Evolutionary conservation across 2,329 filamentous ascomycete species (phyloP), one percentile per base, ranked within the genome.

Genomic region (Penicillium crustosum): DNA sequence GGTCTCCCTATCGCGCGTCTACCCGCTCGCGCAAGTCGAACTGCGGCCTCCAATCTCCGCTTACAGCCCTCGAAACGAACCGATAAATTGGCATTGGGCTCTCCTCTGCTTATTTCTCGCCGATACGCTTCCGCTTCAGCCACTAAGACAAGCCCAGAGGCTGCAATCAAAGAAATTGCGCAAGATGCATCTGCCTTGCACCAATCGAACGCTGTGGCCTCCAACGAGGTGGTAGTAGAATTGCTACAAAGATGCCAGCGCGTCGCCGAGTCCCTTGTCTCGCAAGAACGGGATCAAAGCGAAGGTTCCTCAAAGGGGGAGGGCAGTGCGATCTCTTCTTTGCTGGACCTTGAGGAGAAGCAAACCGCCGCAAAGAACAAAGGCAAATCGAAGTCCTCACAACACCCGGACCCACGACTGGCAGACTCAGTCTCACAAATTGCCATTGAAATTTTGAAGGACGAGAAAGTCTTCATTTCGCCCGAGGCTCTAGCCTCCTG

Each of bases 401-500:
- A 70, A 17, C 68, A 69, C 29, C 69, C 74, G 23, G 73, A 73
- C 43, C 61, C 69, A 19, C 74, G 72, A 55, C 68, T 75, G 5
- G 73, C 78, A 27, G 74, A 75, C 21, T 72, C 76, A 36, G 75
- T 87, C 59, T 83, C 82, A 13, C 72, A 77, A 23, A 74, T 82
- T 15, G 86, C 89, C n/a, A 89, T 90, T 72, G 79, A 82, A 38
- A 83, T 97, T 55, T 73, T 96, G 58, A 82, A 83, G 48, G 85
- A 93, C 66, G 86, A 89, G 4, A 86, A 88, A 59, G 87, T 97
- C 48, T 90, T 92, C 76, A 89, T 97, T 70, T 89, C 90, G 5
- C 85, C 88, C 9, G 79, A 83, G 31, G 79, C 93, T 35, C 84
- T 97, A 39, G 80, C 83, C 57, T 75, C 84, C 65, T 97, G 97